A percentile compares a stretch with the other conserved stretches of the same genome.
Evolutionary conservation across 129 eudicot genomes (phyloP).

Genomic region (Erigeron canadensis): DNA sequence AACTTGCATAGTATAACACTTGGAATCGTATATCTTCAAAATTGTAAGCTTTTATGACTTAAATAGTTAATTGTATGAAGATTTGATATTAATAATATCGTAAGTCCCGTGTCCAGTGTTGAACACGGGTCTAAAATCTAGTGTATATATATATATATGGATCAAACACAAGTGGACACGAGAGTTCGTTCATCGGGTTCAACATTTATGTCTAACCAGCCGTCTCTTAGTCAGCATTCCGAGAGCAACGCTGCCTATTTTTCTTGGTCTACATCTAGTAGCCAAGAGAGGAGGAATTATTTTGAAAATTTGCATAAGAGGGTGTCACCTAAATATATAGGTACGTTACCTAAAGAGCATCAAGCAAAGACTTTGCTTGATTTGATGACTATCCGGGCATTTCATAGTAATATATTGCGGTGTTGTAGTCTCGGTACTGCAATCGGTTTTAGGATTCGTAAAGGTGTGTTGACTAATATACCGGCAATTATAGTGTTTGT

Average conservation of each 20-base stretch:
- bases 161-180: slow-evolving; percentile 44
- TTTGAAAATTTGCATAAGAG: slow-evolving; percentile 87
- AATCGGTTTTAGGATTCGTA: slow-evolving; percentile 77
- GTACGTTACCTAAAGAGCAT: slow-evolving; percentile 84
- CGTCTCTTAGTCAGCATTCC: slow-evolving; percentile 65
- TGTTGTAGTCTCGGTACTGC: slow-evolving; percentile 97
- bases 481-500: slow-evolving; percentile 94
- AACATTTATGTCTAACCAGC: slow-evolving; percentile 49
- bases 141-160: no score
- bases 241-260: slow-evolving; percentile 95
- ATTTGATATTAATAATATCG: no score
- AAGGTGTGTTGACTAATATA: slow-evolving; percentile 81
- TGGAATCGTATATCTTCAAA: no score
- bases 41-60: no score
- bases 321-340: slow-evolving; percentile 75
- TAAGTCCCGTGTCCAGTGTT: no score
- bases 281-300: slow-evolving; percentile 80
- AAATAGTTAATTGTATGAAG: no score
- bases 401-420: slow-evolving; percentile 84
- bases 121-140: no score
- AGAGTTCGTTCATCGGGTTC: slow-evolving; percentile 64
- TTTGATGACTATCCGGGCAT: slow-evolving; percentile 91
- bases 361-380: slow-evolving; percentile 89
- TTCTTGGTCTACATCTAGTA: slow-evolving; percentile 83
- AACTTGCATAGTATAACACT: no score